Evolutionary conservation across 2,329 filamentous ascomycete species (phyloP).

Genomic region (Aspergillus jensenii): DNA sequence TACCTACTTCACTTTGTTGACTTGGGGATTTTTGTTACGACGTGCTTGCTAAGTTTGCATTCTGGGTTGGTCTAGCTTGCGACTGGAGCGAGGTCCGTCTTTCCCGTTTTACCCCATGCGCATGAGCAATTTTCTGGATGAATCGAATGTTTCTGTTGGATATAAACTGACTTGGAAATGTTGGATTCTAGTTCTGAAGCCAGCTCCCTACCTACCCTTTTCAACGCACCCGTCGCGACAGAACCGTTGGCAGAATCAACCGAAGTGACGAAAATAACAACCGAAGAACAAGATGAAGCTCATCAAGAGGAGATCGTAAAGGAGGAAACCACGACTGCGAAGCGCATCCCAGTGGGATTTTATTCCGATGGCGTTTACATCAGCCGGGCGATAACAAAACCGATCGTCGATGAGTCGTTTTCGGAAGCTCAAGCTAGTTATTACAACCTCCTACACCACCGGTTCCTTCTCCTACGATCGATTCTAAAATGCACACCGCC

Average conservation of each 20-base stretch:
- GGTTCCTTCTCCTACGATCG: conserved; percentile 65
- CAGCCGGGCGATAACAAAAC: conserved; percentile 40
- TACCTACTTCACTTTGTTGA: not conserved
- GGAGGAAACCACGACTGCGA: not conserved
- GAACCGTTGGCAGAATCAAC: conserved; percentile 6
- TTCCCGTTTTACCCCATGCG: not conserved
- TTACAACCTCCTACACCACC: conserved; percentile 63
- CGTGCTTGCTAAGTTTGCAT: conserved; percentile 9
- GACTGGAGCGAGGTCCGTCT: conserved; percentile 10
- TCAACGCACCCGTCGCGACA: conserved; percentile 59
- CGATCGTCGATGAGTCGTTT: conserved; percentile 28
- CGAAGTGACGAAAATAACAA: conserved; percentile 28
- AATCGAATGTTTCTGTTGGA: not conserved
- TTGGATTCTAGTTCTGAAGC: conserved; percentile 66
- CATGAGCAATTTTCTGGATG: not conserved
- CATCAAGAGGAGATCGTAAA: not conserved
- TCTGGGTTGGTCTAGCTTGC: conserved; percentile 13
- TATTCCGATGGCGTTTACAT: conserved; percentile 80
- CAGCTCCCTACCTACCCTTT: conserved; percentile 68
- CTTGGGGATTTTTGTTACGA: conserved; percentile 4
- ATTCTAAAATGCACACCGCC: conserved; percentile 60
- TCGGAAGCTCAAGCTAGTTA: conserved; percentile 64
- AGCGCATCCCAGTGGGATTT: conserved; percentile 60
- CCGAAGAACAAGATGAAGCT: not conserved
- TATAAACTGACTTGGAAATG: conserved; percentile 7